These are phyloP conservation scores for Xylariaceae sp. DNA, from an alignment of 2,329 filamentous ascomycete genomes.

Conservation along the genomic window DNA sequence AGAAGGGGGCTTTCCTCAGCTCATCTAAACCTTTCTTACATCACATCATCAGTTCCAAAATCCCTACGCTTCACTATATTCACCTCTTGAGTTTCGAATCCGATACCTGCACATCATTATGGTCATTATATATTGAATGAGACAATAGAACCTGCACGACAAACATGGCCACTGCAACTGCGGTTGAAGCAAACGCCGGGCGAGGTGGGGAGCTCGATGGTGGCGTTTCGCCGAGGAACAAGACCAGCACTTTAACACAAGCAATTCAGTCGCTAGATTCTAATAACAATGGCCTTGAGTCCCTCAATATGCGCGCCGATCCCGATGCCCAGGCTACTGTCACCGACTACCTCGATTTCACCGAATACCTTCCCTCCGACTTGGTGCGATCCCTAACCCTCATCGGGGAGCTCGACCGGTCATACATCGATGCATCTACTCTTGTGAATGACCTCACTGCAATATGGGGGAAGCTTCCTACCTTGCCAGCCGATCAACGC, in stretches of 20 bases:
- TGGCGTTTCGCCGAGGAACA: slow-evolving; percentile 42
- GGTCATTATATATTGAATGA: background rate
- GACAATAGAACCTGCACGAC: background rate
- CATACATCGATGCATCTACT: slow-evolving; percentile 58
- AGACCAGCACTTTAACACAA: slow-evolving; percentile 35
- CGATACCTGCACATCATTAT: background rate
- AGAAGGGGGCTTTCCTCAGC: too few relatives aligned
- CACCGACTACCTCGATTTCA: slow-evolving; percentile 70
- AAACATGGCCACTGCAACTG: slow-evolving; percentile 24
- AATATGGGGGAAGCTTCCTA: slow-evolving; percentile 59
- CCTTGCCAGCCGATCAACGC: slow-evolving; percentile 49
- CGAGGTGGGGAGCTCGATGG: slow-evolving; percentile 29
- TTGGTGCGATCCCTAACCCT: slow-evolving; percentile 67
- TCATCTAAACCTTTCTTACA: background rate
- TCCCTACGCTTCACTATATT: too few relatives aligned
- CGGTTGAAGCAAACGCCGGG: slow-evolving; percentile 22
- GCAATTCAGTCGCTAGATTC: slow-evolving; percentile 37
- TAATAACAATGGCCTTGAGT: slow-evolving; percentile 43
- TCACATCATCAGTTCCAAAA: background rate
- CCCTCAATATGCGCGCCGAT: slow-evolving; percentile 58
- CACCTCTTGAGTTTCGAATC: too few relatives aligned
- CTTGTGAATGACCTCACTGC: slow-evolving; percentile 60
- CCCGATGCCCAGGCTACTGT: slow-evolving; percentile 71
- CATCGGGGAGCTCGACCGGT: slow-evolving; percentile 65
- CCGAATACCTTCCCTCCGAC: slow-evolving; percentile 70